Percentiles rank a stretch among this genome's conserved stretches.
Conservation (phyloP, 106 monocot genomes). For the Phalaenopsis equestris region DNA sequence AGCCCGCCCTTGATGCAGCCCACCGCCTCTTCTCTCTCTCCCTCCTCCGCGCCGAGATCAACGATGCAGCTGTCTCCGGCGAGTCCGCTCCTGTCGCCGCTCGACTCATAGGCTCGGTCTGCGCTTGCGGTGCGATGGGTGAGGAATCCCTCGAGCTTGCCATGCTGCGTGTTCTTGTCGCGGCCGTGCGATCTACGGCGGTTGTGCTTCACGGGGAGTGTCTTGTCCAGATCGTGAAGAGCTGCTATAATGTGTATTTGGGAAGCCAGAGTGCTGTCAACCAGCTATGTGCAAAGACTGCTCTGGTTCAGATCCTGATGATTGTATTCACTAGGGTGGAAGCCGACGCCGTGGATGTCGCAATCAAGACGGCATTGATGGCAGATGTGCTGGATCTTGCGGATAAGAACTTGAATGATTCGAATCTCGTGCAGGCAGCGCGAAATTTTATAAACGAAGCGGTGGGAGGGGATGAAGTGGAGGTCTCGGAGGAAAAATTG, state of each 20-base stretch:
- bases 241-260: slow-evolving; percentile 84
- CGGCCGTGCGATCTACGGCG: slow-evolving; percentile 57
- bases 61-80: slow-evolving; percentile 9
- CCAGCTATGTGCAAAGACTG: slow-evolving; percentile 75
- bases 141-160: slow-evolving; percentile 72
- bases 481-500: background rate
- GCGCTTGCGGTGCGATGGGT: slow-evolving; percentile 28
- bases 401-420: slow-evolving; percentile 77
- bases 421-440: slow-evolving; percentile 59
- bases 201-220: slow-evolving; percentile 47
- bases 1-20: slow-evolving; percentile 64
- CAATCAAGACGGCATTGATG: slow-evolving; percentile 41
- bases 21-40: slow-evolving; percentile 37
- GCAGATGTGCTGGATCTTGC: slow-evolving; percentile 80
- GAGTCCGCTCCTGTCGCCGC: slow-evolving; percentile 16
- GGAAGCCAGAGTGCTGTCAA: slow-evolving; percentile 61
- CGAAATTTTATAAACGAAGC: slow-evolving; percentile 78
- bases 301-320: slow-evolving; percentile 59
- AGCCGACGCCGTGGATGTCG: slow-evolving; percentile 37
- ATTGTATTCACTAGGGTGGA: slow-evolving; percentile 71
- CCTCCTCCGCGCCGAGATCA: slow-evolving; percentile 32
- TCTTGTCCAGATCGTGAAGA: slow-evolving; percentile 66
- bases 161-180: slow-evolving; percentile 52
- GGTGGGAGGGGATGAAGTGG: slow-evolving; percentile 41
- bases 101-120: slow-evolving; percentile 32